A percentile compares a stretch with the other conserved stretches of the same genome.
These are phyloP conservation scores for Magnusiomyces fungicola DNA, from an alignment of 1,139 yeast genomes.

Conservation along the genomic window DNA sequence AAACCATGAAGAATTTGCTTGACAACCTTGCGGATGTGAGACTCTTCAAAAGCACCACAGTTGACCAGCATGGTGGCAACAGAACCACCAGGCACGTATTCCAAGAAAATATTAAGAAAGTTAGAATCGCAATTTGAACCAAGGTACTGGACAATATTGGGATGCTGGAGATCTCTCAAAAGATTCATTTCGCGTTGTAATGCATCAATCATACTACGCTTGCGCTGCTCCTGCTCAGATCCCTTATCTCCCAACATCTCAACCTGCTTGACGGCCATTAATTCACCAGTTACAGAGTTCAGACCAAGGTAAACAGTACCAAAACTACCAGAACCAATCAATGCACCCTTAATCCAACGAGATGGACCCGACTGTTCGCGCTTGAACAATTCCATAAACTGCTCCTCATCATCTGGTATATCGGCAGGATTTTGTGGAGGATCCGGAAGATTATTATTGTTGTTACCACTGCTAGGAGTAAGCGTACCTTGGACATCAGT, in stretches of 20 bases:
- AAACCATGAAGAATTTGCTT: slow-evolving; percentile 80
- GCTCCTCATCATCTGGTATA: slow-evolving; percentile 20
- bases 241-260: slow-evolving; percentile 43
- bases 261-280: slow-evolving; percentile 96
- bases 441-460: slow-evolving; percentile 1
- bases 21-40: slow-evolving; percentile 73
- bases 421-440: slow-evolving; percentile 11
- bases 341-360: slow-evolving; percentile 88
- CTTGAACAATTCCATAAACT: slow-evolving; percentile 36
- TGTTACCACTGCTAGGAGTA: slow-evolving; percentile 16
- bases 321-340: slow-evolving; percentile 91
- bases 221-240: slow-evolving; percentile 37
- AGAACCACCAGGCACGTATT: slow-evolving; percentile 96
- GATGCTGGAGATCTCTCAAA: slow-evolving; percentile 75
- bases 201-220: slow-evolving; percentile 71
- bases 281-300: slow-evolving; percentile 86
- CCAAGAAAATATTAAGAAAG: slow-evolving; percentile 73
- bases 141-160: slow-evolving; percentile 81
- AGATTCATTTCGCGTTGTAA: slow-evolving; percentile 77
- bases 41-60: slow-evolving; percentile 91
- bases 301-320: slow-evolving; percentile 91
- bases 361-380: slow-evolving; percentile 44
- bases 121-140: slow-evolving; percentile 72
- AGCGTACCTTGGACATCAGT: neutral
- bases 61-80: slow-evolving; percentile 77